Conservation (phyloP, 805 yeast genomes). For the Candida hispaniensis region DNA sequence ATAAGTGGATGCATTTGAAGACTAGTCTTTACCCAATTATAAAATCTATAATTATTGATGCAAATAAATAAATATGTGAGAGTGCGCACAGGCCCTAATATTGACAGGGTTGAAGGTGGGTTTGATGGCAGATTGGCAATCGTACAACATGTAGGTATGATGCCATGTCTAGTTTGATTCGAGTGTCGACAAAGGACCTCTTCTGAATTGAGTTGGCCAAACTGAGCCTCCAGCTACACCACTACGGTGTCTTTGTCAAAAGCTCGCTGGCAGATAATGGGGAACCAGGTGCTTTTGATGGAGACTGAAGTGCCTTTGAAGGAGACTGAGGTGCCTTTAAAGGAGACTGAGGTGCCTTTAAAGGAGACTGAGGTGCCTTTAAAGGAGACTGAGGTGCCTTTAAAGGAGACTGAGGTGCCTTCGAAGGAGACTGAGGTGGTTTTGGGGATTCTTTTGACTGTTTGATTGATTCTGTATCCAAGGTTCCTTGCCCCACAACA, state of each 20-base stretch:
- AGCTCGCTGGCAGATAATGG: neutral
- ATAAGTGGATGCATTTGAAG: neutral
- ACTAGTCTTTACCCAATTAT: neutral
- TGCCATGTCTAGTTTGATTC: neutral
- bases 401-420: no score
- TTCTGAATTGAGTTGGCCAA: neutral
- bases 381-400: no score
- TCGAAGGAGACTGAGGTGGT: no score
- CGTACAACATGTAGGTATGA: neutral
- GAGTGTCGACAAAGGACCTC: neutral
- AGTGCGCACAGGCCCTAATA: neutral
- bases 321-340: neutral
- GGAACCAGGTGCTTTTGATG: neutral
- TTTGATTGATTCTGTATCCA: no score
- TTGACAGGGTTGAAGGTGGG: neutral
- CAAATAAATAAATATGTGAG: neutral
- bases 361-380: no score
- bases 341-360: neutral
- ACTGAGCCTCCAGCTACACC: neutral
- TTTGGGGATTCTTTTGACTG: no score
- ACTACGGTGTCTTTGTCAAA: neutral
- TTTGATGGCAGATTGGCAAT: neutral
- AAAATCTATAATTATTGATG: neutral
- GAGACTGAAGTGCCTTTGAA: neutral
- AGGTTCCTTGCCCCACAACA: no score